These are phyloP conservation scores for Protea cynaroides DNA, from an alignment of 164 flowering plant species.

Conservation along the genomic window DNA sequence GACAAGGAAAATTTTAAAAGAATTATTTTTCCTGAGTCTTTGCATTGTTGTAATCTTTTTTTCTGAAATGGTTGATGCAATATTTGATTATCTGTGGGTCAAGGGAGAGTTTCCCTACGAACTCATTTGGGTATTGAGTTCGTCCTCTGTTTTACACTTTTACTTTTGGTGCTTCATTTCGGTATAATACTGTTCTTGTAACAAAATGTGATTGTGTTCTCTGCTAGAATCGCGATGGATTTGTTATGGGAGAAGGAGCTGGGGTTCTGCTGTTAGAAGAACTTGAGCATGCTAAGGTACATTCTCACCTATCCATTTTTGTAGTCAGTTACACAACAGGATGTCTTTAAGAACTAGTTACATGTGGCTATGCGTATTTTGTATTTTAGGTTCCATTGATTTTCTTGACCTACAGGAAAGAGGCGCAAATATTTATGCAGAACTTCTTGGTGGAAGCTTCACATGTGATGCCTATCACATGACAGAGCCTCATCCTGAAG, in stretches of 20 bases:
- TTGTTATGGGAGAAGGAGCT: conserved; percentile 98
- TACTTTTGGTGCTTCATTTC: too few species aligned
- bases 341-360: not conserved
- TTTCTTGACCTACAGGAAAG: conserved; percentile 45
- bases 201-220: conserved; percentile 2
- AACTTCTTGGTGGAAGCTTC: conserved; percentile 95
- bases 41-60: not conserved
- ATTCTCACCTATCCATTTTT: not conserved
- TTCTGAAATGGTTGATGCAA: not conserved
- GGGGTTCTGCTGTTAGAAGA: conserved; percentile 90
- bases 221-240: conserved; percentile 85
- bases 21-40: not conserved
- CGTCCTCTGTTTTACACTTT: too few species aligned
- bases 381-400: not conserved
- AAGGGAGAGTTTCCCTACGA: not conserved
- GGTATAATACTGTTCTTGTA: too few species aligned
- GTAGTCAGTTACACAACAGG: not conserved
- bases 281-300: conserved; percentile 93
- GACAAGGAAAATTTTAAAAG: not conserved
- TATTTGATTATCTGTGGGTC: not conserved
- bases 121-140: not conserved
- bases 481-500: conserved; percentile 96
- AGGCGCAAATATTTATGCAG: conserved; percentile 93
- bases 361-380: not conserved
- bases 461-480: conserved; percentile 97